Evolutionary conservation across 78 protist species (phyloP).

Genomic region (Ministeria vibrans): DNA sequence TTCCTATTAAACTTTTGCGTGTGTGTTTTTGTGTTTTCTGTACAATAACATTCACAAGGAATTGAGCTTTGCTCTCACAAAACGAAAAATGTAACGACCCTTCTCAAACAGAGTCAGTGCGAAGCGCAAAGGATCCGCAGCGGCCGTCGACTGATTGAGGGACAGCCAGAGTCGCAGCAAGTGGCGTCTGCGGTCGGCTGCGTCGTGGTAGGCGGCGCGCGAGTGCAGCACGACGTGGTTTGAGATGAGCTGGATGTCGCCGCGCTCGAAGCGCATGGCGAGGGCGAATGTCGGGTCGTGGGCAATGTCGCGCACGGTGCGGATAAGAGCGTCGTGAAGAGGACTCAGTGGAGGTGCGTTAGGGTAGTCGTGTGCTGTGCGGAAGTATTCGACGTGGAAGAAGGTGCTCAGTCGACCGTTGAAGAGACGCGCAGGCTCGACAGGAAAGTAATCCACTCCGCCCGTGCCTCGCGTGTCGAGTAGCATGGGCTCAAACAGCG

Average conservation of each 20-base stretch:
- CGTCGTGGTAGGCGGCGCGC: background rate
- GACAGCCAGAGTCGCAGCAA: conserved; percentile 5
- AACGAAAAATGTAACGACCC: too few species aligned
- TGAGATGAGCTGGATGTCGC: background rate
- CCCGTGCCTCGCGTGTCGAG: background rate
- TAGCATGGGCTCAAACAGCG: background rate
- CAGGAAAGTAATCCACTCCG: background rate
- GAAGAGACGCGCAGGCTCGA: background rate
- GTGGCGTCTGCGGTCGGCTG: background rate
- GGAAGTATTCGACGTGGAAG: background rate
- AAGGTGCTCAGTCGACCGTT: background rate
- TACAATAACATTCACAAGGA: too few species aligned
- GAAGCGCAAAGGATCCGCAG: background rate
- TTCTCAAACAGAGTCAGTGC: background rate
- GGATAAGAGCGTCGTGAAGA: background rate
- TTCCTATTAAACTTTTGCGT: conserved; percentile 19
- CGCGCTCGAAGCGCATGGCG: background rate
- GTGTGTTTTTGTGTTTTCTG: too few species aligned
- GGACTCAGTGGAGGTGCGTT: background rate
- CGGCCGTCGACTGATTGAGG: background rate
- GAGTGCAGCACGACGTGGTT: background rate
- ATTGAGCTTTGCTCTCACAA: too few species aligned
- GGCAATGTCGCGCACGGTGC: background rate
- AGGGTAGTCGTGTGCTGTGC: background rate
- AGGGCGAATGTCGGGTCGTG: background rate